A percentile compares a stretch with the other conserved stretches of the same genome.
Conservation (phyloP, 208 protist genomes). For the Leishmania amazonensis region DNA sequence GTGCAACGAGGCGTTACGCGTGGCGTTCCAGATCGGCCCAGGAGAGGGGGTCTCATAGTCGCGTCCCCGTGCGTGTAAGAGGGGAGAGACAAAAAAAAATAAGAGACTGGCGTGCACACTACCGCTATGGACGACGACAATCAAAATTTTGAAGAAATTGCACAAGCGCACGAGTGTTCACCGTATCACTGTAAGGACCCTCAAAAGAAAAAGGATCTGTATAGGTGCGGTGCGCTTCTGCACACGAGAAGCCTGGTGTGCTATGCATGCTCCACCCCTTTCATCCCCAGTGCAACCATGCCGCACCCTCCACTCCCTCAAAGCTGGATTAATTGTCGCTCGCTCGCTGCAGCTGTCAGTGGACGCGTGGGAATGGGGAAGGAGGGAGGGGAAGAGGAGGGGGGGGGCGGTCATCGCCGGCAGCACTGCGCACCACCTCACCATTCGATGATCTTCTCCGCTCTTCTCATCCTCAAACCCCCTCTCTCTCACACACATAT, state of each 20-base stretch:
- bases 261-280: neutral
- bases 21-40: constrained; percentile 32
- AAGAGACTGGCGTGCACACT: neutral
- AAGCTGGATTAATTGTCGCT: neutral
- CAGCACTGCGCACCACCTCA: neutral
- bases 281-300: neutral
- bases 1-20: constrained; percentile 59
- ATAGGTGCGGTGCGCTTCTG: neutral
- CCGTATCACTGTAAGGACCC: neutral
- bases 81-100: neutral
- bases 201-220: neutral
- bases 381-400: too few species aligned
- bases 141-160: neutral
- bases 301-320: neutral
- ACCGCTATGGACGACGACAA: neutral
- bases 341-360: neutral
- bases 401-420: neutral
- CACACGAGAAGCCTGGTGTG: neutral
- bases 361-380: neutral
- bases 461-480: neutral
- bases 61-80: neutral
- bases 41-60: neutral
- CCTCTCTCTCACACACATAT: neutral
- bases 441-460: neutral
- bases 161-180: neutral